Conservation (phyloP, 495 filamentous ascomycete species). For the Hypoxylon fuscum region DNA sequence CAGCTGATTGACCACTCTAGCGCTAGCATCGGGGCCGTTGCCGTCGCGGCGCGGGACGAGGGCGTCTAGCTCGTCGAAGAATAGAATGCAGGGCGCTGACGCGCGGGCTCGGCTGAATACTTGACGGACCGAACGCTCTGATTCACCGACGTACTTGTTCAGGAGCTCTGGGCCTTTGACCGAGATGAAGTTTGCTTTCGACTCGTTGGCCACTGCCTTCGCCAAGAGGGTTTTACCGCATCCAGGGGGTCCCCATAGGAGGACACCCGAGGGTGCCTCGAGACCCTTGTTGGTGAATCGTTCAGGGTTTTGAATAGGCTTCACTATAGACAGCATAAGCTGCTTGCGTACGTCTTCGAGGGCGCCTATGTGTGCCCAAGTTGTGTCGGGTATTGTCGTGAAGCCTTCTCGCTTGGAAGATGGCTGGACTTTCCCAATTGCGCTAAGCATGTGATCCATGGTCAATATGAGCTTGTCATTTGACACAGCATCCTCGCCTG, state of each 20-base stretch:
- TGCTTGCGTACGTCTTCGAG: conserved; percentile 80
- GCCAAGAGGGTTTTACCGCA: conserved; percentile 97
- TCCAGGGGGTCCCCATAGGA: conserved; percentile 96
- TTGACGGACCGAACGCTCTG: conserved; percentile 89
- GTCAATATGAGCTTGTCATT: conserved; percentile 57
- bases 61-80: conserved; percentile 97
- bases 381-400: conserved; percentile 95
- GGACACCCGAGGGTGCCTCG: conserved; percentile 85
- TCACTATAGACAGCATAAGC: conserved; percentile 86
- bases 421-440: conserved; percentile 86
- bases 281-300: conserved; percentile 84
- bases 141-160: conserved; percentile 97
- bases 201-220: conserved; percentile 96
- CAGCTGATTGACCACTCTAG: conserved; percentile 92
- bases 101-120: conserved; percentile 90
- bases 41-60: conserved; percentile 87
- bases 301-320: conserved; percentile 87
- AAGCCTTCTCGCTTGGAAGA: conserved; percentile 96
- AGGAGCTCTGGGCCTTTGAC: conserved; percentile 95
- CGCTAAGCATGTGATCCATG: conserved; percentile 56
- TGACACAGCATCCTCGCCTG: conserved; percentile 50
- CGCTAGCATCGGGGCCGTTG: conserved; percentile 79
- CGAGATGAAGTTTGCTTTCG: conserved; percentile 95
- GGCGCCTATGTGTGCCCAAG: conserved; percentile 92
- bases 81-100: conserved; percentile 90